Evolutionary conservation across 768 basidiomycete genomes (phyloP).

Genomic region (Mycena latifolia): DNA sequence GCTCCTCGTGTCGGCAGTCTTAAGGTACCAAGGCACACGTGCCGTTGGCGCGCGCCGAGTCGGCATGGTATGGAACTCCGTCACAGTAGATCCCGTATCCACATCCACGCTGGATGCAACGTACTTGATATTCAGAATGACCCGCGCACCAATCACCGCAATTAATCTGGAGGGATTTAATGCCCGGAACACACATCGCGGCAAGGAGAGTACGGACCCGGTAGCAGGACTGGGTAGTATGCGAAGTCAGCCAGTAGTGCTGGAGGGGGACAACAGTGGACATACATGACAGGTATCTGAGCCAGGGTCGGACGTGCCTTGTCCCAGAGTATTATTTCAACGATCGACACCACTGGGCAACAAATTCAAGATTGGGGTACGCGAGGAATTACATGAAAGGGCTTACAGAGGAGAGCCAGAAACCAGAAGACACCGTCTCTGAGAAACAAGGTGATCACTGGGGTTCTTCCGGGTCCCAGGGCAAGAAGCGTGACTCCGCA

Average conservation of each 20-base stretch:
- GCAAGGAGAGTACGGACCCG: slow-evolving; percentile 12
- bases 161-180: neutral
- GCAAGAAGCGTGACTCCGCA: slow-evolving; percentile 11
- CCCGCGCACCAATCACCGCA: slow-evolving; percentile 17
- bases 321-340: slow-evolving; percentile 20
- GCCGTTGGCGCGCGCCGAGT: neutral
- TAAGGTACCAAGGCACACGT: slow-evolving; percentile 17
- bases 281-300: slow-evolving; percentile 18
- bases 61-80: neutral
- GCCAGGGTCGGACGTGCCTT: slow-evolving; percentile 21
- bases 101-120: neutral
- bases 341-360: slow-evolving; percentile 7
- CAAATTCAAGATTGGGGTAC: neutral
- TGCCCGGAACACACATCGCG: too few relatives aligned
- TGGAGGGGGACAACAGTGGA: neutral
- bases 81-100: neutral
- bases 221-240: slow-evolving; percentile 2
- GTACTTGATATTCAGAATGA: slow-evolving; percentile 18
- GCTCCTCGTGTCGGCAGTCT: slow-evolving; percentile 3
- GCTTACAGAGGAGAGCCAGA: slow-evolving; percentile 13
- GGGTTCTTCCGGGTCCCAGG: slow-evolving; percentile 11
- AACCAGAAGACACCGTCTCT: too few relatives aligned
- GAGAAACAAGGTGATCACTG: slow-evolving; percentile 17
- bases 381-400: neutral
- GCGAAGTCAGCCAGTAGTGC: neutral